Base-by-base conservation (phyloP, 768 basidiomycete species). In the Boletus barrowsii region DNA sequence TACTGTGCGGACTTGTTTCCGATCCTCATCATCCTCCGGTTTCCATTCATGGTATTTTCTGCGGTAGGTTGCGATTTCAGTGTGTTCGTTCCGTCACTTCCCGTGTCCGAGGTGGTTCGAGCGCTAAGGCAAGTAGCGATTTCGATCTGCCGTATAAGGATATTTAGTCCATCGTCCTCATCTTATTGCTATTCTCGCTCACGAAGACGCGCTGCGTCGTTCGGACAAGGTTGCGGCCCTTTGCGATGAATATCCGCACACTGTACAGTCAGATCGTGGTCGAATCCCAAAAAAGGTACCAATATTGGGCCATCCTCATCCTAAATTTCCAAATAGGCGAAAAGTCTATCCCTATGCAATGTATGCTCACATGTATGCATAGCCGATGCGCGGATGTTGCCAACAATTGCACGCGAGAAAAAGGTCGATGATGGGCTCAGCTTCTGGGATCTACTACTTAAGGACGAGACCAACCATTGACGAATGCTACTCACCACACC, bases 301-400 rank as follows among this genome's bases (percentile, higher is more conserved):
- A 1, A 41, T 22, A 13, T 17, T 5, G n/a, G 9, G 32, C 7
- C 47, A 29, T 57, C 56, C 46, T 58, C 56, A 57, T 57, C 56
- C 56, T 22, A 30, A 14, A 5, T 45, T 22, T 4, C 56, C 37
- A 35, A 20, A 45, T 32, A 11, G 26, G 26, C 26, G 9, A 29
- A 29, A 26, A 24, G 32, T 33, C 9, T 13, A 4, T 33, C 33
- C 3, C 10, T 13, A 11, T 33, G 3, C 33, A 32, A 32, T 32
- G 32, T 8, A 32, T 32, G 8, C 9, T 33, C 13, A 13, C 33
- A 33, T 33, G 13, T 33, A 14, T 35, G 33, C 10, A 35, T 11
- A 35, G 33, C 33, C 33, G 14, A 14, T 1, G 33, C 11, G 33
- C 13, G 13, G 6, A 35, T 35, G 33, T 35, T 11, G 33, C 11